phyloP scores from a whole-genome alignment of 805 yeast species.

The Ogataea nakhonphanomensis region DNA sequence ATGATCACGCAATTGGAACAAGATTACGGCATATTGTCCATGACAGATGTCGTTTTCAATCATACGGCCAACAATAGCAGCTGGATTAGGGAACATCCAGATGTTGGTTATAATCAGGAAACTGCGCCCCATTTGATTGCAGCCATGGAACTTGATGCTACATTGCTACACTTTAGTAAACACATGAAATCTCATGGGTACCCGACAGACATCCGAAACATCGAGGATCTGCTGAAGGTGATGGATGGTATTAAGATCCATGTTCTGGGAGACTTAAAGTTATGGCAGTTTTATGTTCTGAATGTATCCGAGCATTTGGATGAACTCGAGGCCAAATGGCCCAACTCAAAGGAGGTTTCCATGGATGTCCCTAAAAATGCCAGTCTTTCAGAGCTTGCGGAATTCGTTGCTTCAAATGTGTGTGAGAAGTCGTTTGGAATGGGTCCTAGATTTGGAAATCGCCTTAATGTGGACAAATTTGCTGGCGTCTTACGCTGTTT shows the following conservation, averaged over 20 bases:
- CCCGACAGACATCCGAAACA: slow-evolving; percentile 51
- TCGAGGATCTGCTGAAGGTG: slow-evolving; percentile 54
- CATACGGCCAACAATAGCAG: slow-evolving; percentile 89
- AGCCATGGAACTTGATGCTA: slow-evolving; percentile 79
- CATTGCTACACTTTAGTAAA: slow-evolving; percentile 62
- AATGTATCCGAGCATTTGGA: slow-evolving; percentile 45
- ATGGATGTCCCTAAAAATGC: slow-evolving; percentile 44
- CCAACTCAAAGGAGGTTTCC: slow-evolving; percentile 6
- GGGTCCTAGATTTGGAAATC: slow-evolving; percentile 49
- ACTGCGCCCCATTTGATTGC: slow-evolving; percentile 88
- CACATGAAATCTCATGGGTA: slow-evolving; percentile 54
- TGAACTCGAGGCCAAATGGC: slow-evolving; percentile 39
- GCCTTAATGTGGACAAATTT: slow-evolving; percentile 47
- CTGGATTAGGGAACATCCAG: slow-evolving; percentile 87
- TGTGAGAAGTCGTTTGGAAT: slow-evolving; percentile 42
- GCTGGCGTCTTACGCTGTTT: slow-evolving; percentile 47
- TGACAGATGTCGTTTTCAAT: slow-evolving; percentile 92
- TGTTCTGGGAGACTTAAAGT: slow-evolving; percentile 60
- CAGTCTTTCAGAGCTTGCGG: slow-evolving; percentile 47
- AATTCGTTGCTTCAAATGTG: slow-evolving; percentile 44
- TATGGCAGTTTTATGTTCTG: slow-evolving; percentile 89
- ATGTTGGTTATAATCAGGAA: slow-evolving; percentile 76
- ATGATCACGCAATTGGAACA: slow-evolving; percentile 49
- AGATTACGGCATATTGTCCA: slow-evolving; percentile 61
- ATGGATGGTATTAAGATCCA: slow-evolving; percentile 67